Base-by-base conservation (phyloP, 2,329 filamentous ascomycete species). In the Aspergillus fijiensis region DNA sequence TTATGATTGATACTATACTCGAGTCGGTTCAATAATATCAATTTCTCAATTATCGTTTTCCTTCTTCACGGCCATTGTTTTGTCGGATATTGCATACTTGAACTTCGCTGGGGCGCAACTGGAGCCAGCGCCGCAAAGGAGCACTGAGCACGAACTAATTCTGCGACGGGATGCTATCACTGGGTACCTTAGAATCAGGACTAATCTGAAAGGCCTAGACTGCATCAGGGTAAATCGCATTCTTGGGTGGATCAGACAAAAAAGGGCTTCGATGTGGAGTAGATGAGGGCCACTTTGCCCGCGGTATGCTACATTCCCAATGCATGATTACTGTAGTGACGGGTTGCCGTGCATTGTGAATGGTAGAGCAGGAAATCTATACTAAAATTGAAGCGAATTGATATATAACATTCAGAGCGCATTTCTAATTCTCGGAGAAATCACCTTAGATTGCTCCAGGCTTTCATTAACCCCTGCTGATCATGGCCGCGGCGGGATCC, bases 251-350 rank as follows among this genome's bases (percentile, higher is more conserved):
- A 45, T 19, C 16, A 35, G 6, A 1, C 5, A 31, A n/a, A 39
- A 5, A 39, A 29, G 12, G 47, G 53, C 21, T 58, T 62, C 21
- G 23, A 25, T 55, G 19, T 29, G 39, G 19, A 29, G 23, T 39
- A 12, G 14, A 12, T 35, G 39, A 21, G 45, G 42, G 25, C 27
- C 29, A 12, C 35, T 33, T 12, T 50, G 45, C 29, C 27, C 35
- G 56, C 51, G 56, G 63, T 50, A 63, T 63, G 59, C 42, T 58
- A 23, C 63, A 61, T 63, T 61, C 55, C 51, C 12, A 48, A 29
- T 19, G 49, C 16, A 27, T 19, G 42, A 63, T 65, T 59, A 58
- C 62, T 57, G 57, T 57, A 65, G 64, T 56, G 60, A 66, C 55
- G 42, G 50, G 57, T 54, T 56, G 39, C n/a, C 23, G 21, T 25